Base-by-base conservation (phyloP, 2,329 filamentous ascomycete species). In the Phoma sp. region DNA sequence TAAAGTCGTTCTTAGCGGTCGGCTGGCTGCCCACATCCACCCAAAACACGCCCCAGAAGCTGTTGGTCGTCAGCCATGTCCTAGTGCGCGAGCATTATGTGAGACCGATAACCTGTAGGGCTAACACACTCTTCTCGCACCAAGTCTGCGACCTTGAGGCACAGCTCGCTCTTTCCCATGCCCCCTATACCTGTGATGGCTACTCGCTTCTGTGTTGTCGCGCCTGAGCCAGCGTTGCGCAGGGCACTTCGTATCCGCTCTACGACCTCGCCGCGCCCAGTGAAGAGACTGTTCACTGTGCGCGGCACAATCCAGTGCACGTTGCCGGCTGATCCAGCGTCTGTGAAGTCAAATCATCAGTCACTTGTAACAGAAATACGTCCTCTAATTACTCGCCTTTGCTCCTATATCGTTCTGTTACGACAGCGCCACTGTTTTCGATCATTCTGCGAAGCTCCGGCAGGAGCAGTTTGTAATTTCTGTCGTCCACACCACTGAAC, bases 11-110 rank as follows among this genome's bases (percentile, higher is more conserved):
- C 30, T 33, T 33, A 7, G 69, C 67, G 10, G 48, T 59, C 15
- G 34, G 37, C 1, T 25, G 7, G 29, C 52, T 69, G 55, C 63
- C 59, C 5, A 64, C 66, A 38, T 73, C 67, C n/a, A 73, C 57
- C 67, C 62, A 73, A 42, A 72, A 73, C 11, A 74, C 43, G 25
- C 68, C 71, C 69, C 68, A 74, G 43, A 70, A 67, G 23, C 67
- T 73, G 23, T 25, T 25, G 23, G 5, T 25, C 23, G 23, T 25
- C 23, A 25, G 23, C 23, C 23, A 25, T 5, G 9, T 9, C 5
- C 23, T 25, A 5, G 23, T 25, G n/a, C n/a, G n/a, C n/a, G n/a
- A n/a, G n/a, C n/a, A 46, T 18, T 4, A 10, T 25, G n/a, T 50
- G 47, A 26, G 61, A 53, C 5, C 64, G 64, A 10, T 63, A 29